Evolutionary conservation across 441 rosid genomes (phyloP), one percentile per base, ranked within the genome.

Genomic region (Populus hybrid): DNA sequence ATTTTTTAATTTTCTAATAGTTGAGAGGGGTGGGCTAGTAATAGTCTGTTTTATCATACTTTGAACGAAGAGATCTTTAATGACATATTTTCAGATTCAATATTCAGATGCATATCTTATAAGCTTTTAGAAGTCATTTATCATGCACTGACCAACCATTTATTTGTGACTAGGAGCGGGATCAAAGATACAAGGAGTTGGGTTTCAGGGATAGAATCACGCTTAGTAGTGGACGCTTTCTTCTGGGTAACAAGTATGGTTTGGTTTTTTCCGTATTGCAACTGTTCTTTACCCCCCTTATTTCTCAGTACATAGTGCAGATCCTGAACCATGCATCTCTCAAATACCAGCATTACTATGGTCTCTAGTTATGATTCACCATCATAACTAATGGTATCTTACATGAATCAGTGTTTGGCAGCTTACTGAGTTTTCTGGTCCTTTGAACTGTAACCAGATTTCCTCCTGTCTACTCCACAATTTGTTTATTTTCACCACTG

Each of bases 181-280:
- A 97, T 81, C 99, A 94, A 82, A 87, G 99, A 83, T 86, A 93
- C 91, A 97, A 93, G 87, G 98, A 97, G 69, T 82, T 97, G 84
- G 99, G 99, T 42, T 89, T 97, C 87, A 88, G 98, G 89, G 99
- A 97, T 79, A 87, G 93, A 83, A 94, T 97, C 82, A 97, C 98
- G 0, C 94, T 94, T 35, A 92, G 98, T 84, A 93, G 98, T 68
- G 98, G 98, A 18, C 97, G 98, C 14, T 97, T 93, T 79, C 92
- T 97, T 81, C 87, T 94, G 71, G 97, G 98, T 76, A 97, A 93
- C 93, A 97, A 89, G 99, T 94, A 93, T 50, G 82, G 53, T 79
- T 84, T 79, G 68, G 77, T 59, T 82, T 71, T 21, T 71, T 71
- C 74, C 63, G 12, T 24, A 64, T 24, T 35, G 28, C 50, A 40